Percentiles rank a stretch among this genome's conserved stretches.
Evolutionary conservation across 148 eudicot species (phyloP).

Genomic region (Rhododendron ovatum): DNA sequence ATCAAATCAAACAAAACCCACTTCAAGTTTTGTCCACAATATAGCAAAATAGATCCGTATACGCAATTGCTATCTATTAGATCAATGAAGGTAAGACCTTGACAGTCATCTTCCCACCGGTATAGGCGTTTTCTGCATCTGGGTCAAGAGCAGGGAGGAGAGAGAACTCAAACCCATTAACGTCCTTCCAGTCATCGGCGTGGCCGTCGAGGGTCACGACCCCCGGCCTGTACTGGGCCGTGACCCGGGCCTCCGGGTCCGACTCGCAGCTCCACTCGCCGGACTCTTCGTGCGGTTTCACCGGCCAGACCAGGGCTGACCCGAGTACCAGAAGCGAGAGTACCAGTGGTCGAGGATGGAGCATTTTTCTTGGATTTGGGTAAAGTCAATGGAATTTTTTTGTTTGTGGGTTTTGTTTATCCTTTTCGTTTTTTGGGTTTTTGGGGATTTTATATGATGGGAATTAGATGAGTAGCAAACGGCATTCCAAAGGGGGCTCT

Average conservation of each 20-base stretch:
- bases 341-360: not conserved
- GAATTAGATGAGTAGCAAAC: not conserved
- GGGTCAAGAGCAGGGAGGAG: conserved; percentile 90
- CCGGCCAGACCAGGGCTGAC: conserved; percentile 1
- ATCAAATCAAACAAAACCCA: not conserved
- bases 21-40: not conserved
- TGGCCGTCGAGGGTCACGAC: conserved; percentile 69
- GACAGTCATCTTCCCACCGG: conserved; percentile 64
- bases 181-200: conserved; percentile 64
- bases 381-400: not conserved
- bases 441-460: not conserved
- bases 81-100: conserved; percentile 32
- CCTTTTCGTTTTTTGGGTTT: not conserved
- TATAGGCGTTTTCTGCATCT: conserved; percentile 62
- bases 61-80: not conserved
- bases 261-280: conserved; percentile 83
- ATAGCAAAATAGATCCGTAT: not conserved
- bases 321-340: not conserved
- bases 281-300: conserved; percentile 61
- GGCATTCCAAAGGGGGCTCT: not conserved
- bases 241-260: conserved; percentile 36
- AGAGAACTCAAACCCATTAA: conserved; percentile 58
- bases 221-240: conserved; percentile 72
- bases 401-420: not conserved
- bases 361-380: conserved; percentile 9